Evolutionary conservation across 208 protist genomes (phyloP).

Genomic region (Trypanosoma rangeli): DNA sequence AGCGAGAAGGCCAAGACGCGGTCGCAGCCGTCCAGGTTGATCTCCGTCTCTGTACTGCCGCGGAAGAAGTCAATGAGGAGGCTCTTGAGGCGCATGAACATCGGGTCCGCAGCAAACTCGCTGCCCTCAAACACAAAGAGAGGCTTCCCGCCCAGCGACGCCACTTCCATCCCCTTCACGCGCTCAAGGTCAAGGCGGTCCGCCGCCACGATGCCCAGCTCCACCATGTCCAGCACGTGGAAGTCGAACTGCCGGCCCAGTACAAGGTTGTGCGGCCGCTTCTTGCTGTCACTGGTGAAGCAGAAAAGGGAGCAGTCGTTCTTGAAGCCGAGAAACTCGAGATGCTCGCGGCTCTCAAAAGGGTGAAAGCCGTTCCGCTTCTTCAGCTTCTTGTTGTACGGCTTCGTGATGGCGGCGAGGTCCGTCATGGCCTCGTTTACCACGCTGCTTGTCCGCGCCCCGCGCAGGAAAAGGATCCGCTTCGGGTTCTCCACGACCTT

Average conservation of each 20-base stretch:
- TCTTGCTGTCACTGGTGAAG: conserved; percentile 87
- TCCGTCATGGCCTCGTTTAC: conserved; percentile 74
- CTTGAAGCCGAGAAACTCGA: conserved; percentile 91
- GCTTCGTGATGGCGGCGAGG: conserved; percentile 75
- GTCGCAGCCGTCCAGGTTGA: conserved; percentile 80
- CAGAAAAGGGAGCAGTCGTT: conserved; percentile 92
- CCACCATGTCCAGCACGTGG: conserved; percentile 89
- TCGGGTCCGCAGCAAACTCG: conserved; percentile 70
- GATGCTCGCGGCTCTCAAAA: conserved; percentile 81
- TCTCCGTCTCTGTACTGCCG: conserved; percentile 57
- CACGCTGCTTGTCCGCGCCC: conserved; percentile 59
- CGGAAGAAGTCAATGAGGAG: conserved; percentile 88
- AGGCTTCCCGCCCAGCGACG: conserved; percentile 75
- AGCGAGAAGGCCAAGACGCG: conserved; percentile 80
- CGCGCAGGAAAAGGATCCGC: conserved; percentile 72
- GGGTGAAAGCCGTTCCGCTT: conserved; percentile 87
- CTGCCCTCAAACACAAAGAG: conserved; percentile 88
- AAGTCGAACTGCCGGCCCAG: conserved; percentile 89
- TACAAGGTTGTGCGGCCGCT: conserved; percentile 88
- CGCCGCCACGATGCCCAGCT: conserved; percentile 78
- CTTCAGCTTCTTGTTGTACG: conserved; percentile 73
- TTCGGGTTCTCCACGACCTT: conserved; percentile 90
- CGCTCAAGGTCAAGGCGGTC: conserved; percentile 71
- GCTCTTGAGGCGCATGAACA: conserved; percentile 78
- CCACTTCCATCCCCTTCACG: conserved; percentile 49